Base-by-base conservation (phyloP, 108 stramenopile genomes). In the Pseudonitzschia pungens region DNA sequence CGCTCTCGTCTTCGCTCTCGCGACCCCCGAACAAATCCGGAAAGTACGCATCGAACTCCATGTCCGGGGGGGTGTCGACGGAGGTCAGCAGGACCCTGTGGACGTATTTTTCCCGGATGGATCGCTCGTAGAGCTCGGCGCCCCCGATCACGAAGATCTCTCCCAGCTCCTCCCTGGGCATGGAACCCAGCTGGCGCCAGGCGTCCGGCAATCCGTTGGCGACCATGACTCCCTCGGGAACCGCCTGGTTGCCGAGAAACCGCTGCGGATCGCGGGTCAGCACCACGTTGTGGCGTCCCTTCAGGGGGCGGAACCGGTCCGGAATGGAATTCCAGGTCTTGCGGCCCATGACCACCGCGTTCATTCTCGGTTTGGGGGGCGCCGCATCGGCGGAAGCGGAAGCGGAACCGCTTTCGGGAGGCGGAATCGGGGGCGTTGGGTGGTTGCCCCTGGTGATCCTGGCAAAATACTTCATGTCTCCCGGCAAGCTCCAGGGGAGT, bases 321-420 rank as follows among this genome's bases (percentile, higher is more conserved):
- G 99, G 98, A 71, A 99, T 97, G 70, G 92, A 93, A 48, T 97
- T 92, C 98, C 98, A 99, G 12, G 99, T 99, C 74, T 97, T 98
- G n/a, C 98, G 93, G 0, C 99, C 99, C 98, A 99, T 99, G 75
- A 99, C 86, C 58, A 98, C 97, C 9, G 98, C 99, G 77, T 99
- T 98, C 71, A 63, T 72, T 42, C 80, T 79, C 0, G 32, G 33
- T 40, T 71, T 78, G 36, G 87, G 80, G 18, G 64, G 24, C 5
- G 32, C 33, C 10, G 32, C 41, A 10, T 15, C 14, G n/a, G n/a
- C n/a, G n/a, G n/a, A n/a, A n/a, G n/a, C n/a, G n/a, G n/a, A n/a
- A n/a, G n/a, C n/a, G n/a, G n/a, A n/a, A n/a, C n/a, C n/a, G n/a
- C n/a, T n/a, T n/a, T n/a, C n/a, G n/a, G n/a, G n/a, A n/a, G n/a